phyloP scores from a whole-genome alignment of 2,329 filamentous ascomycete genomes.

The Bipolaris victoriae region DNA sequence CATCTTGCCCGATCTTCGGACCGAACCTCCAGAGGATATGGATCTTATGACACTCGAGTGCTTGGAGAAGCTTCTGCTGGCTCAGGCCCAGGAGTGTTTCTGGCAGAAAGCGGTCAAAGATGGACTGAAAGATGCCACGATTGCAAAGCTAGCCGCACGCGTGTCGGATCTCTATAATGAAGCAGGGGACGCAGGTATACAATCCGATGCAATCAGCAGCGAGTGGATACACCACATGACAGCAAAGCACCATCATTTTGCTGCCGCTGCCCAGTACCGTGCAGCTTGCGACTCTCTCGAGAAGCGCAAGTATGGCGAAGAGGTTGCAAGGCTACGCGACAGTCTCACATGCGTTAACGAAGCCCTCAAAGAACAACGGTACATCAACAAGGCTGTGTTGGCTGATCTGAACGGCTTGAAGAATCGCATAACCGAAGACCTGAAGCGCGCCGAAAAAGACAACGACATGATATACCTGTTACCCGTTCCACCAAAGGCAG shows the following conservation, averaged over 20 bases:
- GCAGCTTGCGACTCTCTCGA: constrained; percentile 90
- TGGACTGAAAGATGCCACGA: constrained; percentile 86
- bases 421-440: constrained; percentile 79
- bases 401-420: constrained; percentile 85
- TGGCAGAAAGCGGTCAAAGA: constrained; percentile 98
- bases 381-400: constrained; percentile 80
- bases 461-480: constrained; percentile 95
- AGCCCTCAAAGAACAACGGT: constrained; percentile 81
- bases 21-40: constrained; percentile 92
- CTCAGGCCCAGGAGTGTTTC: constrained; percentile 95
- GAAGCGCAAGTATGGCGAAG: constrained; percentile 93
- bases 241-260: constrained; percentile 96
- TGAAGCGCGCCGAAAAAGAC: constrained; percentile 93
- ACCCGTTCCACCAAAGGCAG: constrained; percentile 83
- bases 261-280: constrained; percentile 90
- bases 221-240: constrained; percentile 99
- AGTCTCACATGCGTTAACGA: constrained; percentile 83
- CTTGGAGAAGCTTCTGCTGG: constrained; percentile 81
- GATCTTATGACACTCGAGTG: constrained; percentile 85
- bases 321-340: constrained; percentile 84
- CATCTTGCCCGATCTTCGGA: constrained; percentile 81
- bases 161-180: constrained; percentile 90
- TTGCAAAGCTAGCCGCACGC: constrained; percentile 87
- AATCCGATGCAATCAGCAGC: constrained; percentile 86
- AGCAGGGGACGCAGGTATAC: constrained; percentile 83